These are phyloP conservation scores for Lactarius tabidus DNA, from an alignment of 768 basidiomycete genomes.

Conservation along the genomic window DNA sequence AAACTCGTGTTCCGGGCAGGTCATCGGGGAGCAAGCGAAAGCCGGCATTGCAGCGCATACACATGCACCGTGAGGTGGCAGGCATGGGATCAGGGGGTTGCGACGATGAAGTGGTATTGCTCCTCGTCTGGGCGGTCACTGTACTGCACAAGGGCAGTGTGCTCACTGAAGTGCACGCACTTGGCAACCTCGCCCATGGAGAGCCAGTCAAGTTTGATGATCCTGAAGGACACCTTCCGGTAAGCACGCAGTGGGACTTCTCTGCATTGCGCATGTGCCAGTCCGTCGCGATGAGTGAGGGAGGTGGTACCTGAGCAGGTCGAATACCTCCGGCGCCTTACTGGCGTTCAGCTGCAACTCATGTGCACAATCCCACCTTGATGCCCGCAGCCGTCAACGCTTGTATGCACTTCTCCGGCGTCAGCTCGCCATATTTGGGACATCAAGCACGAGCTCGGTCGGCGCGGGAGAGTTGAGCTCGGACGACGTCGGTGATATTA, in stretches of 20 bases:
- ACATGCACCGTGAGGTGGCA: slow-evolving; percentile 27
- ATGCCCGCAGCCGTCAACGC: slow-evolving; percentile 27
- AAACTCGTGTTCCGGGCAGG: slow-evolving; percentile 27
- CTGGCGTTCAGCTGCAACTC: slow-evolving; percentile 19
- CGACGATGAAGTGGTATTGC: slow-evolving; percentile 28
- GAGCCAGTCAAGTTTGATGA: slow-evolving; percentile 32
- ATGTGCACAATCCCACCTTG: slow-evolving; percentile 34
- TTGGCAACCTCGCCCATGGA: slow-evolving; percentile 28
- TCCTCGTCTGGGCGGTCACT: slow-evolving; percentile 24
- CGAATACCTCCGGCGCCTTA: slow-evolving; percentile 29
- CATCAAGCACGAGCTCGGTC: slow-evolving; percentile 30
- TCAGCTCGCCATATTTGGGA: slow-evolving; percentile 19
- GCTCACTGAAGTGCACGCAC: slow-evolving; percentile 27
- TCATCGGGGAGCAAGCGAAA: slow-evolving; percentile 20
- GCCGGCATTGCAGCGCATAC: slow-evolving; percentile 20
- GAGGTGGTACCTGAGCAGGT: slow-evolving; percentile 27
- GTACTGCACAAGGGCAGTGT: slow-evolving; percentile 26
- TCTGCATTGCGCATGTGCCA: slow-evolving; percentile 28
- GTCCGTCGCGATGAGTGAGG: slow-evolving; percentile 30
- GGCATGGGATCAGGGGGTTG: slow-evolving; percentile 21
- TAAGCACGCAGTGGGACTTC: slow-evolving; percentile 13
- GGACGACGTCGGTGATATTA: neutral
- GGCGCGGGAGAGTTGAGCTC: slow-evolving; percentile 29
- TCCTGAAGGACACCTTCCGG: slow-evolving; percentile 27
- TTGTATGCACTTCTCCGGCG: slow-evolving; percentile 2